Conservation (phyloP, 495 filamentous ascomycete species). For the Annulohypoxylon nitens region DNA sequence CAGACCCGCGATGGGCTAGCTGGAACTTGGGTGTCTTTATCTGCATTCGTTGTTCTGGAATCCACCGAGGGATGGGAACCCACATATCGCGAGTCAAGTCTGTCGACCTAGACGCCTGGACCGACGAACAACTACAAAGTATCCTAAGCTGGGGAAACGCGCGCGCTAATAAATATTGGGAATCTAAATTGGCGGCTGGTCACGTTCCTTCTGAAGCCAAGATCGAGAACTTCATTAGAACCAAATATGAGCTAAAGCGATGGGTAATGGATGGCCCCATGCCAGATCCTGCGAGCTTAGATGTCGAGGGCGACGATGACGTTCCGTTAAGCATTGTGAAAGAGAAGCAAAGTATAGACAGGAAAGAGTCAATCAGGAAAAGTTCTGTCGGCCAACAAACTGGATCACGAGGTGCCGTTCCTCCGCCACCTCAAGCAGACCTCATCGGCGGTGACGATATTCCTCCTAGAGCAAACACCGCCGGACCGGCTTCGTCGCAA, state of each 20-base stretch:
- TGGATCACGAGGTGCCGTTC: conserved; percentile 45
- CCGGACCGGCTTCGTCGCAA: conserved; percentile 74
- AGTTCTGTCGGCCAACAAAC: conserved; percentile 54
- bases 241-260: conserved; percentile 97
- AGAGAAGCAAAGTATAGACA: conserved; percentile 67
- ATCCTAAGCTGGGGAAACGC: conserved; percentile 94
- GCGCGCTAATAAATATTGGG: conserved; percentile 98
- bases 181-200: conserved; percentile 89
- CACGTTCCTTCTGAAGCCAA: conserved; percentile 98
- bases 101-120: conserved; percentile 97
- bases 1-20: conserved; percentile 98
- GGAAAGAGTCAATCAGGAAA: conserved; percentile 61
- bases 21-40: conserved; percentile 97
- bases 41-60: conserved; percentile 97
- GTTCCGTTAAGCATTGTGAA: conserved; percentile 71
- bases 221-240: conserved; percentile 99
- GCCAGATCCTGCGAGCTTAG: conserved; percentile 89
- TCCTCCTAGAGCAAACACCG: conserved; percentile 65
- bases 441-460: conserved; percentile 64
- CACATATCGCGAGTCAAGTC: conserved; percentile 98
- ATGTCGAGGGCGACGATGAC: conserved; percentile 87
- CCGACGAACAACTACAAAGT: conserved; percentile 94
- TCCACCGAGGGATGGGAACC: conserved; percentile 98
- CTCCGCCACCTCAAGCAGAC: conserved; percentile 60
- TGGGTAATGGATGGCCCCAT: conserved; percentile 98